A percentile compares a stretch with the other conserved stretches of the same genome.
Evolutionary conservation across 2,329 filamentous ascomycete genomes (phyloP).

Genomic region (Parafenestella ontariensis): DNA sequence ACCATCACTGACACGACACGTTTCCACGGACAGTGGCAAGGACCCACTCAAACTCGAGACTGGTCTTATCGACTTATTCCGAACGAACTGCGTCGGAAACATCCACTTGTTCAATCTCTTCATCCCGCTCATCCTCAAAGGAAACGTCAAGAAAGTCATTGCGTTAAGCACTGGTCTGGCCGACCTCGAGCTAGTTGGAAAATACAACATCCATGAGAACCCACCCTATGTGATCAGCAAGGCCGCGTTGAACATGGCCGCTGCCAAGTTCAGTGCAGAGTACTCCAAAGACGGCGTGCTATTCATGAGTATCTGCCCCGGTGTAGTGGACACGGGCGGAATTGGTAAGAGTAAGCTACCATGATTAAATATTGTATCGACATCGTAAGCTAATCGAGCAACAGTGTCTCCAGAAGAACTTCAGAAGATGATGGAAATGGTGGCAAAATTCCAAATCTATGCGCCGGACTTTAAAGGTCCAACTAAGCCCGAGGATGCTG

Average conservation of each 20-base stretch:
- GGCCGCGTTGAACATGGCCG: constrained; percentile 50
- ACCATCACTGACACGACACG: background rate
- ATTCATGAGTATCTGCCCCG: constrained; percentile 31
- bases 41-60: constrained; percentile 7
- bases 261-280: constrained; percentile 52
- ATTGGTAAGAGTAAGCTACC: constrained; percentile 9
- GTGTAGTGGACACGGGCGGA: constrained; percentile 25
- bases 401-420: constrained; percentile 25
- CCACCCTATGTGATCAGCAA: constrained; percentile 51
- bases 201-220: constrained; percentile 24
- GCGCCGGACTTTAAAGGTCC: constrained; percentile 23
- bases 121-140: constrained; percentile 51
- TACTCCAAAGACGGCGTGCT: constrained; percentile 29
- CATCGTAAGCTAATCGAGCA: background rate
- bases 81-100: constrained; percentile 41
- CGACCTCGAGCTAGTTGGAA: constrained; percentile 37
- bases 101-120: constrained; percentile 49
- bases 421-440: constrained; percentile 33
- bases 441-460: constrained; percentile 26
- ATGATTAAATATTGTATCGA: background rate
- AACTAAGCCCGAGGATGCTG: constrained; percentile 12
- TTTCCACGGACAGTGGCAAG: constrained; percentile 4
- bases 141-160: constrained; percentile 52
- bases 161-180: constrained; percentile 50
- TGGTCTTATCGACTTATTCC: constrained; percentile 23